Conservation (phyloP, 495 filamentous ascomycete genomes). For the Hypoxylon subgilvum region DNA sequence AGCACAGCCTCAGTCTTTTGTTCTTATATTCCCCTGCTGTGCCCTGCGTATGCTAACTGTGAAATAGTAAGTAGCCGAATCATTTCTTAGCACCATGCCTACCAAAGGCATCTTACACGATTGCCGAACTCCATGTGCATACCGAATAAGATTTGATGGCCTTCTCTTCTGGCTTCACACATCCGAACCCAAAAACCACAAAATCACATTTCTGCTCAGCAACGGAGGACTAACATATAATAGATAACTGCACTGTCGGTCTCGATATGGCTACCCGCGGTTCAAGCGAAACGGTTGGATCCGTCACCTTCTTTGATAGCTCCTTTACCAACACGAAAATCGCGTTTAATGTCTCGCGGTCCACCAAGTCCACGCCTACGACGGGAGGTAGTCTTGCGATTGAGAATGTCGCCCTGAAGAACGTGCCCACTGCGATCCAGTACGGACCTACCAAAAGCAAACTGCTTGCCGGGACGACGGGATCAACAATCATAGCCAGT, state of each 20-base stretch:
- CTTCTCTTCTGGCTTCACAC: no score
- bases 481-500: constrained; percentile 54
- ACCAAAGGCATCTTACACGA: no score
- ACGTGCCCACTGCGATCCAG: constrained; percentile 62
- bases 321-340: constrained; percentile 70
- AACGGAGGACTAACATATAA: neutral
- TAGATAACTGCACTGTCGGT: constrained; percentile 65
- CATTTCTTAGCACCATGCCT: neutral
- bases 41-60: constrained; percentile 3
- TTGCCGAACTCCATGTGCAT: no score
- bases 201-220: no score
- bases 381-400: constrained; percentile 59
- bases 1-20: neutral
- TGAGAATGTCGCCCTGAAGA: constrained; percentile 70
- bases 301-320: constrained; percentile 78
- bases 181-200: no score
- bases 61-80: constrained; percentile 4
- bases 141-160: no score
- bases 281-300: constrained; percentile 66
- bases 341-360: constrained; percentile 55
- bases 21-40: neutral
- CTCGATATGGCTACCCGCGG: constrained; percentile 62
- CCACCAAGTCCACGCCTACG: constrained; percentile 53
- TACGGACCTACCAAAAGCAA: constrained; percentile 51
- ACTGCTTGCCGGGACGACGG: constrained; percentile 63